Percentiles rank a stretch among this genome's conserved stretches.
phyloP scores from a whole-genome alignment of 306 rosid genomes.

The Prunus campanulata region DNA sequence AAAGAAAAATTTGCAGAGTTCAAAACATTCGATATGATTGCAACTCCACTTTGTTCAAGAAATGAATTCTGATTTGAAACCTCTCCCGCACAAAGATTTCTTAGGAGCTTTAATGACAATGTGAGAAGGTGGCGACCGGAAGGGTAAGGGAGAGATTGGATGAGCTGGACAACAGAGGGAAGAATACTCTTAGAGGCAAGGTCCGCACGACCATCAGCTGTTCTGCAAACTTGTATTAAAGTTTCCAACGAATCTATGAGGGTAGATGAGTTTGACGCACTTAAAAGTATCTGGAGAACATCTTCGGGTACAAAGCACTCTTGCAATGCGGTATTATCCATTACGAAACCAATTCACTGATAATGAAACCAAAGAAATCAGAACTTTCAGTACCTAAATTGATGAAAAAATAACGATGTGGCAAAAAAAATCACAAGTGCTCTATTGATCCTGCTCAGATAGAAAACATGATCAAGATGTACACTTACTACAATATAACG shows the following conservation, averaged over 20 bases:
- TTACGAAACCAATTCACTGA: not conserved
- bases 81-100: constrained; percentile 79
- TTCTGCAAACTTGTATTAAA: constrained; percentile 46
- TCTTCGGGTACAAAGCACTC: constrained; percentile 36
- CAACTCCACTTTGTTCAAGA: constrained; percentile 52
- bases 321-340: constrained; percentile 29
- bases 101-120: constrained; percentile 48
- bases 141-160: constrained; percentile 22
- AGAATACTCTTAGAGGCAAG: constrained; percentile 47
- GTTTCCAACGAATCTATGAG: constrained; percentile 39
- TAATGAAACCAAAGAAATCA: not conserved
- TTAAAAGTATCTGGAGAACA: constrained; percentile 30
- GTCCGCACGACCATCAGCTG: constrained; percentile 39
- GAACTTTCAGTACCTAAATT: not conserved
- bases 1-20: constrained; percentile 27
- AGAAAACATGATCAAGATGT: not conserved
- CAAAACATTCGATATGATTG: constrained; percentile 38
- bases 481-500: not conserved
- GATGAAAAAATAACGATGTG: not conserved
- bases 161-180: constrained; percentile 34
- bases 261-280: constrained; percentile 38
- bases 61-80: constrained; percentile 47
- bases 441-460: not conserved
- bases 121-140: constrained; percentile 26
- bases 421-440: not conserved